Base-by-base conservation (phyloP, 352 stramenopile genomes). In the Pythium chondricola region DNA sequence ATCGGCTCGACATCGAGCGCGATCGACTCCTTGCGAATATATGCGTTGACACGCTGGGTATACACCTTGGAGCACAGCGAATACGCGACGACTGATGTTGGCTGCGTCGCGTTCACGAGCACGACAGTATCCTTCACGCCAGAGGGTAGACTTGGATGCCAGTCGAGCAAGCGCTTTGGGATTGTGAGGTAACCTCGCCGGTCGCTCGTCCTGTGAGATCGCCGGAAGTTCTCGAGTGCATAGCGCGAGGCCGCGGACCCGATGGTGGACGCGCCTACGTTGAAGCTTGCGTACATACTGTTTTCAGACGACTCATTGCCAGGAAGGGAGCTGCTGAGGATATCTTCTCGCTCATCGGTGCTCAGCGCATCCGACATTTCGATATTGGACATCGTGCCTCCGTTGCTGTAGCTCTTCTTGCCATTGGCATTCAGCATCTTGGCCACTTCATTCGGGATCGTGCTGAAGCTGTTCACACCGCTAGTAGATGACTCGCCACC, bases 61-160 rank as follows among this genome's bases (percentile, higher is more conserved):
- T 95, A 93, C 43, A 81, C 63, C 27, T 84, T 83, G 13, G 83
- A 95, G 46, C 81, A 91, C 10, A 95, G 56, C 21, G 82, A 92
- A 35, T 90, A 95, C 6, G 83, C 83, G 10, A 93, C 81, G 9
- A 92, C 74, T 5, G 83, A 95, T 24, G 83, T 95, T 4, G 82
- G 83, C 50, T 95, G 77, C 3, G 71, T 72, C 5, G 71, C 62
- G 51, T 91, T 93, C 17, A 95, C 83, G 6, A 93, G 54, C 13
- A 95, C 76, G 9, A 74, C 72, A 3, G 65, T 79, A 46, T 90
- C 80, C 40, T 87, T 79, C 9, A 79, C 71, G 8, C 83, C 81
- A 26, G 69, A 56, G 8, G 77, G 75, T 17, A 95, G 57, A 50
- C 76, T 90, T 7, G 83, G 83, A 31, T 95, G 81, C 73, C 82